Conservation (phyloP, 495 filamentous ascomycete genomes). For the Aspergillus kassunensis region DNA sequence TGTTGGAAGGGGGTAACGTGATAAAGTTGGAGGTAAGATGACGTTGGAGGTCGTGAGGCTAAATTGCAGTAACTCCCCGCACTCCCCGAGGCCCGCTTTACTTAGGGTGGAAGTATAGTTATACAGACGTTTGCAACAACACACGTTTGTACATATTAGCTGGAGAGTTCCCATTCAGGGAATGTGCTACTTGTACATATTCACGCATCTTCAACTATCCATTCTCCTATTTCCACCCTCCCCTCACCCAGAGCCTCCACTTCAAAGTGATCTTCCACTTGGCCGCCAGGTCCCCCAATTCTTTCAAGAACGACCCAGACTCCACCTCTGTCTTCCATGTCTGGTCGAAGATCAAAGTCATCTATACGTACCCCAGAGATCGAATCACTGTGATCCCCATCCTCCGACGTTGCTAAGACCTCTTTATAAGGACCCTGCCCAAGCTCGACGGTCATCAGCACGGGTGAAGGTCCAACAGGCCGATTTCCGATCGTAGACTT, state of each 20-base stretch:
- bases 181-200: not conserved
- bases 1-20: conserved; percentile 3
- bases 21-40: conserved; percentile 21
- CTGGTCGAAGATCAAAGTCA: conserved; percentile 67
- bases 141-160: not conserved
- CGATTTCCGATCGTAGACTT: conserved; percentile 34
- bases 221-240: conserved; percentile 56
- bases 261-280: conserved; percentile 53
- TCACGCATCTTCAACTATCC: conserved; percentile 42
- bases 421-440: conserved; percentile 64
- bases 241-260: conserved; percentile 69
- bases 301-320: conserved; percentile 80
- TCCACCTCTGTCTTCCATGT: conserved; percentile 42
- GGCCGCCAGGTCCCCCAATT: conserved; percentile 50
- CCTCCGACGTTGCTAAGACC: conserved; percentile 55
- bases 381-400: conserved; percentile 65
- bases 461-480: conserved; percentile 46
- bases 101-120: too few species aligned
- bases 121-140: too few species aligned
- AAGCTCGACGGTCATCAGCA: conserved; percentile 61
- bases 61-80: conserved; percentile 2
- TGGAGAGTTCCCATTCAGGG: not conserved
- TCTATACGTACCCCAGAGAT: conserved; percentile 63
- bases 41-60: not conserved
- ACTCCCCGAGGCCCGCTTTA: not conserved